Evolutionary conservation across 495 filamentous ascomycete genomes (phyloP).

Genomic region (Thermothielavioides terrestris): DNA sequence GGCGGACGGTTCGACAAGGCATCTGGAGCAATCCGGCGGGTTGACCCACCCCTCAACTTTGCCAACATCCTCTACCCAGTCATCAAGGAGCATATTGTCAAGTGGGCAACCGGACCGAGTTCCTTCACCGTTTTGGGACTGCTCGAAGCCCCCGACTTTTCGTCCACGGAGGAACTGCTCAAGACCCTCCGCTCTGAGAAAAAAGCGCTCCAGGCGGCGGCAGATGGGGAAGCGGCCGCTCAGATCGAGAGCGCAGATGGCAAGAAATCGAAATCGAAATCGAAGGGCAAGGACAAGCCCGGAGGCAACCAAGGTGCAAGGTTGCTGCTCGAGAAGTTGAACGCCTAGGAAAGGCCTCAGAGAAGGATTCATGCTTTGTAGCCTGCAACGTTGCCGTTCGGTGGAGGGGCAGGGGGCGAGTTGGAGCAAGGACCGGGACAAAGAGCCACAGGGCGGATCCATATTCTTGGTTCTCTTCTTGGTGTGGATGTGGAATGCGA

Average conservation of each 20-base stretch:
- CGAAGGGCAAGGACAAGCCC: conserved; percentile 26
- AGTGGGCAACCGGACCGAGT: conserved; percentile 81
- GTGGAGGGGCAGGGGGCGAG: not conserved
- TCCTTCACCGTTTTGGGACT: conserved; percentile 75
- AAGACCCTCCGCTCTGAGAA: conserved; percentile 54
- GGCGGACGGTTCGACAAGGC: conserved; percentile 74
- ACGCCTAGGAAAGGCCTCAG: not conserved
- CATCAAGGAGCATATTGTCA: conserved; percentile 62
- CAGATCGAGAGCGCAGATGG: conserved; percentile 31
- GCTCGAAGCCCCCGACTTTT: conserved; percentile 71
- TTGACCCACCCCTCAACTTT: conserved; percentile 73
- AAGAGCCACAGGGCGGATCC: too few species aligned
- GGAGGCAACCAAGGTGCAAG: conserved; percentile 21
- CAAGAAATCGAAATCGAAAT: conserved; percentile 33
- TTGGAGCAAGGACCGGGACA: not conserved
- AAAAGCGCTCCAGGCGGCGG: conserved; percentile 42
- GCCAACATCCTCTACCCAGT: conserved; percentile 65
- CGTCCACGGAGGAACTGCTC: conserved; percentile 53
- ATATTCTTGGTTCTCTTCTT: too few species aligned
- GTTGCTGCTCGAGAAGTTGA: conserved; percentile 44
- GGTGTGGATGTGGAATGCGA: too few species aligned
- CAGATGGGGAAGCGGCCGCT: conserved; percentile 32
- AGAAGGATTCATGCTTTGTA: too few species aligned
- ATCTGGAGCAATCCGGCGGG: conserved; percentile 55
- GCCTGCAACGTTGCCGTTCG: too few species aligned